Evolutionary conservation across 768 basidiomycete species (phyloP), one percentile per base, ranked within the genome.

Genomic region (Clavulina sp.): DNA sequence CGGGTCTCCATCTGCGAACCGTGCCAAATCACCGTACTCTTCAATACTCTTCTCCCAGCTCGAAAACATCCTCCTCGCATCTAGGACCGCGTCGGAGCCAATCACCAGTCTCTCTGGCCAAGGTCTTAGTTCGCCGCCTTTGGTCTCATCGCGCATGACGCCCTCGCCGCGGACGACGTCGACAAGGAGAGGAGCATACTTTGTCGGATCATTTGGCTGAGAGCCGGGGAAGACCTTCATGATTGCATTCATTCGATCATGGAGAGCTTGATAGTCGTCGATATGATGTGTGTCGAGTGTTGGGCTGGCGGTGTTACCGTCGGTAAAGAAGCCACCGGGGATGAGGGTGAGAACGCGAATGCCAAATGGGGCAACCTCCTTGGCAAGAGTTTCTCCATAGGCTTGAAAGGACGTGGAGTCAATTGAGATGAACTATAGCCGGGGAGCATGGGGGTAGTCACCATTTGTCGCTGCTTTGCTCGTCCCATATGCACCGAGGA

Each of bases 271-370:
- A 28, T 16, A 28, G 26, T 16, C 26, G 26, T 38, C 36, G 36
- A 13, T 38, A 21, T 38, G 21, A 21, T 13, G 36, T 21, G 36
- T 21, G 21, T n/a, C n/a, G n/a, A n/a, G n/a, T n/a, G n/a, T n/a
- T n/a, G n/a, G n/a, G n/a, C n/a, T n/a, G n/a, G n/a, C 43, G 43
- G 9, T 28, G 9, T 16, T 13, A 13, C 43, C 43, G 9, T 46
- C 43, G 13, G 43, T 46, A 28, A 9, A 9, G 43, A 46, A 13
- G 16, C 43, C 43, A 16, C 43, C 43, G 9, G 43, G 13, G 9
- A 46, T 26, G 24, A 46, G 13, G 26, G 43, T 46, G 43, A 46
- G 43, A 24, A 46, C 43, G 43, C 43, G 43, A 24, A 46, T 46
- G 43, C 26, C 26, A 26, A 46, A 46, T 13, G 43, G 43, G 26